Evolutionary conservation across 1,139 yeast species (phyloP).

Genomic region (Pichia inconspicua): DNA sequence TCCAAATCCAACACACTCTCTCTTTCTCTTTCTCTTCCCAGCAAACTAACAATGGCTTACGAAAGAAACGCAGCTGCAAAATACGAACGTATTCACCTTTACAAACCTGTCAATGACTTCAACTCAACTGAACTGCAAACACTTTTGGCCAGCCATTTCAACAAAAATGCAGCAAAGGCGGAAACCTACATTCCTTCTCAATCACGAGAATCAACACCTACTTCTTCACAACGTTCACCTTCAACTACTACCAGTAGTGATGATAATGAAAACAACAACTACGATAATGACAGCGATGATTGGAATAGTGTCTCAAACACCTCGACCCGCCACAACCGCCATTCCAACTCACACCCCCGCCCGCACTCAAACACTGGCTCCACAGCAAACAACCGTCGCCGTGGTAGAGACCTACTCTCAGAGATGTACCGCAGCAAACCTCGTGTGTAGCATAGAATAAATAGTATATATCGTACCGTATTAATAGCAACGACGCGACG

Average conservation of each 20-base stretch:
- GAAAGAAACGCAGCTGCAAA: not conserved
- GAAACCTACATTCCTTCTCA: not conserved
- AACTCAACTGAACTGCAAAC: slow-evolving; percentile 15
- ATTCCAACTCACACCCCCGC: not conserved
- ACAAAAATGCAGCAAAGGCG: slow-evolving; percentile 2
- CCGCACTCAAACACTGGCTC: not conserved
- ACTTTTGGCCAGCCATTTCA: slow-evolving; percentile 15
- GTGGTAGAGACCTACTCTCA: slow-evolving; percentile 16
- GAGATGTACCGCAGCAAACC: slow-evolving; percentile 17
- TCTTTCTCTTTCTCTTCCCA: too few species aligned
- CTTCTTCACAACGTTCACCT: not conserved
- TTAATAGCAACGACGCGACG: too few species aligned
- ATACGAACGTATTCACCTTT: not conserved
- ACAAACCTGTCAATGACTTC: slow-evolving; percentile 17
- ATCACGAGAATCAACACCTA: not conserved
- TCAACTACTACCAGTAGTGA: not conserved
- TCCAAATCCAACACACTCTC: too few species aligned
- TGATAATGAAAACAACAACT: too few species aligned
- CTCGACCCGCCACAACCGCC: not conserved
- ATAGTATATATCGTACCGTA: too few species aligned
- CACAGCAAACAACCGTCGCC: not conserved
- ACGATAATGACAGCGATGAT: not conserved
- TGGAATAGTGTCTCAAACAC: slow-evolving; percentile 4
- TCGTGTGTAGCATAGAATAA: not conserved
- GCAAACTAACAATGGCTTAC: not conserved